Conservation (phyloP, 2,329 filamentous ascomycete genomes). For the Colletotrichum ledebouriae region DNA sequence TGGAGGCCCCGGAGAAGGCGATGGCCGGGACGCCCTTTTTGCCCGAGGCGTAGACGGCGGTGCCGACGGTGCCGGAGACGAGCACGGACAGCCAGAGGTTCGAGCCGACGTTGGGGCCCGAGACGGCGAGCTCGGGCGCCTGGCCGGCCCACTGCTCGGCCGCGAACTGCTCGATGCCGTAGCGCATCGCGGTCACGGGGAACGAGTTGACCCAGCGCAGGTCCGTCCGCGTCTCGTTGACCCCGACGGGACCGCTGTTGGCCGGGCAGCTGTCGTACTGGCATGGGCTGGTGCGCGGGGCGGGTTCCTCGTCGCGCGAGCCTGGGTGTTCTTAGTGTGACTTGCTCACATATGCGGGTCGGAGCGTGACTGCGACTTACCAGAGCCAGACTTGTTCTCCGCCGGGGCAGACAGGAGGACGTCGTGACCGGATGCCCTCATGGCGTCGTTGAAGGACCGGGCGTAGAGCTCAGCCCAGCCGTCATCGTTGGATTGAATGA, state of each 20-base stretch:
- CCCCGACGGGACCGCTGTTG: constrained; percentile 67
- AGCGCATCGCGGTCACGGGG: constrained; percentile 74
- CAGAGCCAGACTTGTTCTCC: constrained; percentile 72
- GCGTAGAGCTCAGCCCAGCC: constrained; percentile 80
- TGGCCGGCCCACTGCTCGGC: constrained; percentile 66
- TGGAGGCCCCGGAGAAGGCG: constrained; percentile 72
- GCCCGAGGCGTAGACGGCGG: constrained; percentile 69
- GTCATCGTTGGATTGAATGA: constrained; percentile 78
- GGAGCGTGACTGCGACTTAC: background rate
- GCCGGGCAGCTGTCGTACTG: constrained; percentile 73
- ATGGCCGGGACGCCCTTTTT: constrained; percentile 72
- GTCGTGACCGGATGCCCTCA: constrained; percentile 68
- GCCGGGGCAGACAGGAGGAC: constrained; percentile 76
- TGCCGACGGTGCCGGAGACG: constrained; percentile 78
- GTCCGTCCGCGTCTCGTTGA: constrained; percentile 67
- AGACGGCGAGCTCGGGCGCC: constrained; percentile 72
- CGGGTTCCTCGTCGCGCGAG: constrained; percentile 62
- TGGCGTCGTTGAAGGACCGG: constrained; percentile 68
- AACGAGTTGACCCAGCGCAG: constrained; percentile 81
- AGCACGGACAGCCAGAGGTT: constrained; percentile 70
- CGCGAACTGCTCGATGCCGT: constrained; percentile 70
- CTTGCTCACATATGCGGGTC: background rate
- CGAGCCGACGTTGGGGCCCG: constrained; percentile 71
- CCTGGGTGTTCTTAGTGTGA: constrained; percentile 54
- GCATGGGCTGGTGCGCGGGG: constrained; percentile 64